Evolutionary conservation across 2,329 filamentous ascomycete species (phyloP).

Genomic region (Beauveria bassiana): DNA sequence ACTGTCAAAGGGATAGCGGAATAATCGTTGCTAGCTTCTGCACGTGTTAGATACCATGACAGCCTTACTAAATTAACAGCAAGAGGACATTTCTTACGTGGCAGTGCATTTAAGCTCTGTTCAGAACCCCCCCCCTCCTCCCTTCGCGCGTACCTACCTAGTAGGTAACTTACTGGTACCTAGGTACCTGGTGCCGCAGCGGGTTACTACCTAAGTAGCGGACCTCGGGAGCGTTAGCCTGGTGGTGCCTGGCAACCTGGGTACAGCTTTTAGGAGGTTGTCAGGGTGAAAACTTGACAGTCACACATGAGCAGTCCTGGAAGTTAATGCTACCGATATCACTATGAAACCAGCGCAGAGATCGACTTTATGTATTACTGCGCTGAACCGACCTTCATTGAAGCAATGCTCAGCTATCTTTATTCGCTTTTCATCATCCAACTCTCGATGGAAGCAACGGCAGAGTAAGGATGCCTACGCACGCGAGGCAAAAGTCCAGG

Average conservation of each 20-base stretch:
- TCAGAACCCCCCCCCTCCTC: too few species aligned
- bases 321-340: background rate
- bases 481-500: slow-evolving; percentile 67
- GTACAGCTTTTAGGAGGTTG: background rate
- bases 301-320: background rate
- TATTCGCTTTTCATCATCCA: slow-evolving; percentile 10
- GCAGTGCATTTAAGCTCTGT: too few species aligned
- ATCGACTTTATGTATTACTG: background rate
- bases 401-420: background rate
- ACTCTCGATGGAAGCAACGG: slow-evolving; percentile 67
- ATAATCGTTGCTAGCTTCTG: too few species aligned
- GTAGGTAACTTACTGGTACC: too few species aligned
- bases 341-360: background rate
- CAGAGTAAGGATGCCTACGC: slow-evolving; percentile 67
- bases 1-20: too few species aligned
- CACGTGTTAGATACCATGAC: too few species aligned
- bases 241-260: background rate
- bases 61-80: too few species aligned
- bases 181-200: too few species aligned
- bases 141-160: too few species aligned
- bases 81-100: too few species aligned
- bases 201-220: too few species aligned
- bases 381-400: background rate
- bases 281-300: background rate
- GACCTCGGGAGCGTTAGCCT: too few species aligned